Conservation (phyloP, 306 rosid species). For the Ammopiptanthus mongolicus region DNA sequence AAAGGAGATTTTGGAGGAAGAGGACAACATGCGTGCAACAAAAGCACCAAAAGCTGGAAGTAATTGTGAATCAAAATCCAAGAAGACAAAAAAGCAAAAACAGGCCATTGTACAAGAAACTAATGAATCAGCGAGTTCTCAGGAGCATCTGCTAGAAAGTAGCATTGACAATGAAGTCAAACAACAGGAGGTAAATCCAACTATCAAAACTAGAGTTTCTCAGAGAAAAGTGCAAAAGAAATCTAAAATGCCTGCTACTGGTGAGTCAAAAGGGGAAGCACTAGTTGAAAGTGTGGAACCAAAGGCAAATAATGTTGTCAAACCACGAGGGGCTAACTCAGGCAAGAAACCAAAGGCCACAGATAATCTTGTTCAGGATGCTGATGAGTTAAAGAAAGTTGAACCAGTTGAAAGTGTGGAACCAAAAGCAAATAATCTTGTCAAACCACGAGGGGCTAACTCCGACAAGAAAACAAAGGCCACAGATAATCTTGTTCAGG, state of each 20-base stretch:
- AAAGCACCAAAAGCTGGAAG: constrained; percentile 15
- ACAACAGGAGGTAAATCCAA: not conserved
- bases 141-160: constrained; percentile 10
- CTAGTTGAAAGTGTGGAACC: constrained; percentile 8
- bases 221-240: constrained; percentile 9
- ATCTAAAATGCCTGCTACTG: not conserved
- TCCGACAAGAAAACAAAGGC: not conserved
- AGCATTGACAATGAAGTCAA: constrained; percentile 14
- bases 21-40: not conserved
- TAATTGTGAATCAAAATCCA: constrained; percentile 5
- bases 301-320: constrained; percentile 10
- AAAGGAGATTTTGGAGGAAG: constrained; percentile 14
- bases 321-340: not conserved
- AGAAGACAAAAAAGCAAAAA: constrained; percentile 14
- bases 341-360: not conserved
- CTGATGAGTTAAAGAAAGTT: constrained; percentile 21
- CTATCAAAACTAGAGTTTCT: not conserved
- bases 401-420: constrained; percentile 8
- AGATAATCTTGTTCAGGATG: not conserved
- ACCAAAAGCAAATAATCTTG: constrained; percentile 19
- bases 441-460: not conserved
- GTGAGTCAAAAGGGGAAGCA: constrained; percentile 8
- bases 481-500: not conserved
- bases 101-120: constrained; percentile 8
- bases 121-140: constrained; percentile 20